Conservation (phyloP, 495 filamentous ascomycete species). For the Peziza echinospora region DNA sequence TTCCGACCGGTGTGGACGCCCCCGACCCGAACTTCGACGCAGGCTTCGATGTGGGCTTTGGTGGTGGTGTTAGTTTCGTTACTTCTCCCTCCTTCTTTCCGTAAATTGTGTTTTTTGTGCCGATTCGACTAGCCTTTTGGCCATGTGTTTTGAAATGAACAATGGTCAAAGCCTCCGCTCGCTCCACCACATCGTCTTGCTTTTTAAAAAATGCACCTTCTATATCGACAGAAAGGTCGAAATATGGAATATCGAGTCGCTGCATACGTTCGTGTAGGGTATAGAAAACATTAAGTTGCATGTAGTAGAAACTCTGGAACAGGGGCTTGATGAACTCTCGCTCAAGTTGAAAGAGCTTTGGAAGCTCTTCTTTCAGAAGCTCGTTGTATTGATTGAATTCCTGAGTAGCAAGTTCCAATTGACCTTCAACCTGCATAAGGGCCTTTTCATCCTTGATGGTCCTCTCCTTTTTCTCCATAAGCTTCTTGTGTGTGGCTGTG, state of each 20-base stretch:
- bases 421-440: conserved; percentile 82
- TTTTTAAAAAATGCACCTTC: conserved; percentile 78
- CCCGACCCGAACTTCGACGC: conserved; percentile 3
- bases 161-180: conserved; percentile 58
- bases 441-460: conserved; percentile 93
- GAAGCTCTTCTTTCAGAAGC: conserved; percentile 82
- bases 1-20: conserved; percentile 6
- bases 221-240: conserved; percentile 72
- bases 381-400: conserved; percentile 97
- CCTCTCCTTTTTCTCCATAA: conserved; percentile 95
- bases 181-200: conserved; percentile 65
- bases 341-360: conserved; percentile 79
- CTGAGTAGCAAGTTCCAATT: conserved; percentile 77
- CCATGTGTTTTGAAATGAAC: conserved; percentile 76
- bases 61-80: conserved; percentile 46
- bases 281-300: conserved; percentile 99
- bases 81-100: conserved; percentile 22
- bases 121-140: conserved; percentile 21
- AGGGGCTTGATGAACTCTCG: conserved; percentile 90
- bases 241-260: conserved; percentile 87
- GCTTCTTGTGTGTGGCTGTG: conserved; percentile 62
- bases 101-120: conserved; percentile 9
- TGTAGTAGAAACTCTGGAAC: conserved; percentile 99
- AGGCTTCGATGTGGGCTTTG: conserved; percentile 25
- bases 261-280: conserved; percentile 98